Percentiles rank a stretch among this genome's conserved stretches.
These are phyloP conservation scores for Chalciporus piperatus DNA, from an alignment of 768 basidiomycete genomes.

Conservation along the genomic window DNA sequence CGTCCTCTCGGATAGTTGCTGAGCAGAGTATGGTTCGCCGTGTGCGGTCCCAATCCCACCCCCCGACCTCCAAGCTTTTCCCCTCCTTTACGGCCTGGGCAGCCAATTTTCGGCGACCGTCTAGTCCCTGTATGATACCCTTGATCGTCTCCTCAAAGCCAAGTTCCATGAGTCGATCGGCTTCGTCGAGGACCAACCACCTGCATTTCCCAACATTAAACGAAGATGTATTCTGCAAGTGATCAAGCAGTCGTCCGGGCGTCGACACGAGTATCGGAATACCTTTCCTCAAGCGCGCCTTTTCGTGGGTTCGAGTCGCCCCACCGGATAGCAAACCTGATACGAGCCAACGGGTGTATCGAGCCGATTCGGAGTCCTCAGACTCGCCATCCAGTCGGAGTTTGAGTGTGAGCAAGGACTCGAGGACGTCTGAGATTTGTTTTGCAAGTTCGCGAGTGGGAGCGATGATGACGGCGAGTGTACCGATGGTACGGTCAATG, in stretches of 20 bases:
- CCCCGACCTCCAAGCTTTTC: constrained; percentile 69
- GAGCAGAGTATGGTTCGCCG: constrained; percentile 92
- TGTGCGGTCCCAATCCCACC: constrained; percentile 78
- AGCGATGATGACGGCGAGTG: constrained; percentile 89
- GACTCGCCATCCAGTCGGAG: constrained; percentile 57
- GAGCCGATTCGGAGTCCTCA: constrained; percentile 44
- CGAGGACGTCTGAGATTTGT: constrained; percentile 95
- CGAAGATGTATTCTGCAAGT: constrained; percentile 91
- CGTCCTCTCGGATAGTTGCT: constrained; percentile 93
- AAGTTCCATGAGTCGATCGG: constrained; percentile 95
- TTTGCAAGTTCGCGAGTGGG: constrained; percentile 95
- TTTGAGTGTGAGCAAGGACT: constrained; percentile 73
- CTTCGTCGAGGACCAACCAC: constrained; percentile 97
- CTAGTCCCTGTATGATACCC: constrained; percentile 83
- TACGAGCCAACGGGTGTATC: constrained; percentile 87
- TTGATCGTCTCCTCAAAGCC: constrained; percentile 96
- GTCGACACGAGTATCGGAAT: constrained; percentile 94
- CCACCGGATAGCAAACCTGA: constrained; percentile 93
- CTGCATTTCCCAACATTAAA: constrained; percentile 92
- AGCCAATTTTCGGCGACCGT: constrained; percentile 77
- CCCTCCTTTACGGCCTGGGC: constrained; percentile 62
- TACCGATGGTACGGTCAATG: constrained; percentile 93
- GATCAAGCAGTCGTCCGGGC: constrained; percentile 92
- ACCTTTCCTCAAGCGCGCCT: constrained; percentile 91
- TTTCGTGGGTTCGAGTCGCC: constrained; percentile 92